These are phyloP conservation scores for Thraustochytrium striatum DNA, from an alignment of 352 stramenopile species.

Conservation along the genomic window DNA sequence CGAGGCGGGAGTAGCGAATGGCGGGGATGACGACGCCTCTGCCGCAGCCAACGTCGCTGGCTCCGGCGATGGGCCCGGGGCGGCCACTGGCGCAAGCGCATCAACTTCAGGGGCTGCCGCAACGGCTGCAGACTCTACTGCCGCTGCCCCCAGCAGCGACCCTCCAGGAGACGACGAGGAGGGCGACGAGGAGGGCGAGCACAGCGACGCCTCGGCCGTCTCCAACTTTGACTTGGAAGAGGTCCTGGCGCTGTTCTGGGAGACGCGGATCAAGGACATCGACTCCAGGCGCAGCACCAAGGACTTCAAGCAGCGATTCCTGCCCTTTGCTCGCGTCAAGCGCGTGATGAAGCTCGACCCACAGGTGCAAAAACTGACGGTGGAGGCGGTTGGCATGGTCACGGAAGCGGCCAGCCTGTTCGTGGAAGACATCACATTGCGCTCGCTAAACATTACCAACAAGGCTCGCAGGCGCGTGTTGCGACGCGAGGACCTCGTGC, in stretches of 20 bases:
- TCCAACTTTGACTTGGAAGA: neutral
- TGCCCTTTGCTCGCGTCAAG: neutral
- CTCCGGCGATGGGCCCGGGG: no score
- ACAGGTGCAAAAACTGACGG: neutral
- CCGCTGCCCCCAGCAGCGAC: no score
- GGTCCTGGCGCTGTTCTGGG: neutral
- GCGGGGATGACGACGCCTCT: no score
- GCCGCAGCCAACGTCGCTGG: no score
- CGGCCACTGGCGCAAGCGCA: no score
- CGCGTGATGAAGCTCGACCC: neutral
- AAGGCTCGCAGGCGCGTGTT: neutral
- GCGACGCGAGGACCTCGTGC: neutral
- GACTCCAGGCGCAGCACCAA: neutral
- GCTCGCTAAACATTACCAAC: neutral
- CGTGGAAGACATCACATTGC: neutral
- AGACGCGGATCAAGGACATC: neutral
- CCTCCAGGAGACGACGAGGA: no score
- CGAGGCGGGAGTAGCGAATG: no score
- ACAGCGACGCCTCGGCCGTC: neutral
- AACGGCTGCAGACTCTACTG: no score
- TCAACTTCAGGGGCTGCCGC: no score
- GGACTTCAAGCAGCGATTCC: neutral
- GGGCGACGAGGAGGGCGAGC: neutral
- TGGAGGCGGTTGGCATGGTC: neutral
- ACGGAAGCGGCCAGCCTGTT: neutral